phyloP scores from a whole-genome alignment of 495 filamentous ascomycete genomes.

The Aspergillus leporis region DNA sequence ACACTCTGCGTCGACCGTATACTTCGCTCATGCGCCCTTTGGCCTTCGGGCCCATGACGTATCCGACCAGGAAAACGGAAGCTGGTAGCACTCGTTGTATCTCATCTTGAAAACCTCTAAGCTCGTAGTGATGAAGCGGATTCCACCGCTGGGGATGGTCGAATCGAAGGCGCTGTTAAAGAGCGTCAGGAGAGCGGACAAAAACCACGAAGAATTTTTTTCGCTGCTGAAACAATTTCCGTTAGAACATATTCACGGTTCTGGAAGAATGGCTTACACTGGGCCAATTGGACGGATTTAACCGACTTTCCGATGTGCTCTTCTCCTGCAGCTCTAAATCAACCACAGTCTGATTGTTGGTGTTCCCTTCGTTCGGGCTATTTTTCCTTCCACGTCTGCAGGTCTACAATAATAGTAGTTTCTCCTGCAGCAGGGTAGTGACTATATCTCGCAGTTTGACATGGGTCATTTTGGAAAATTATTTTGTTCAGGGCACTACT shows the following conservation, averaged over 20 bases:
- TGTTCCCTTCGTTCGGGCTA: neutral
- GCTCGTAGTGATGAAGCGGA: slow-evolving; percentile 1
- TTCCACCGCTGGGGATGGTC: slow-evolving; percentile 9
- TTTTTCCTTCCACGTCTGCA: neutral
- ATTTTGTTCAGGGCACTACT: too few relatives aligned
- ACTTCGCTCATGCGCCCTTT: slow-evolving; percentile 37
- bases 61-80: slow-evolving; percentile 23
- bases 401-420: too few relatives aligned
- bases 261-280: neutral
- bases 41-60: slow-evolving; percentile 23
- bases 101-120: neutral
- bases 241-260: neutral
- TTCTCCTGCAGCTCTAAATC: neutral
- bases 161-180: slow-evolving; percentile 10
- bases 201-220: slow-evolving; percentile 6
- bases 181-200: slow-evolving; percentile 1
- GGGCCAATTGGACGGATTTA: neutral
- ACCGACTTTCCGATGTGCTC: neutral
- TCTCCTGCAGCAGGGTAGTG: neutral
- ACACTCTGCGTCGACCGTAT: slow-evolving; percentile 32
- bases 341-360: neutral
- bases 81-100: slow-evolving; percentile 11
- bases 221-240: neutral
- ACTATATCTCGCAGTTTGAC: neutral
- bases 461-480: neutral